These are phyloP conservation scores for Rosa hybrid DNA, from an alignment of 331 rosid species.

Conservation along the genomic window DNA sequence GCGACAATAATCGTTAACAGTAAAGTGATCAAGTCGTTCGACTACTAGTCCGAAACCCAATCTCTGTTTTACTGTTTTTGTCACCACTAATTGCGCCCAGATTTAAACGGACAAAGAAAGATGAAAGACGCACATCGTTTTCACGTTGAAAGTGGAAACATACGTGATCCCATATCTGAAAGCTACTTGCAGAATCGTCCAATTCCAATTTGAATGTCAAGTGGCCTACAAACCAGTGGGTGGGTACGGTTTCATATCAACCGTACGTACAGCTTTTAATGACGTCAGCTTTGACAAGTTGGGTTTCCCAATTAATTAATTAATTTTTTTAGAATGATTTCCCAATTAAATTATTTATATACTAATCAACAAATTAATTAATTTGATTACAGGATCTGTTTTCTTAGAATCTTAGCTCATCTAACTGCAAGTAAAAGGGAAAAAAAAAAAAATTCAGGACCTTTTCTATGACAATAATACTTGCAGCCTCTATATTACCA, in stretches of 20 bases:
- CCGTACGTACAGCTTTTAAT: neutral
- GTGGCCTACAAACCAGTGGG: neutral
- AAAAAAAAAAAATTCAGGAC: too few relatives aligned
- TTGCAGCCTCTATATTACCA: too few relatives aligned
- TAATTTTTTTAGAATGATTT: too few relatives aligned
- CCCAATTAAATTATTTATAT: too few relatives aligned
- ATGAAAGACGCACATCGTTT: neutral
- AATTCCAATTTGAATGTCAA: neutral
- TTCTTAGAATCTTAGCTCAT: too few relatives aligned
- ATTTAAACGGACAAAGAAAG: neutral
- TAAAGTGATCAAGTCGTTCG: too few relatives aligned
- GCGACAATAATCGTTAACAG: too few relatives aligned
- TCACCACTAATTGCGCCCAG: neutral
- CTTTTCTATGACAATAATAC: too few relatives aligned
- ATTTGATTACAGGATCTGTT: neutral
- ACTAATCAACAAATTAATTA: neutral
- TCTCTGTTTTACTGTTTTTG: neutral
- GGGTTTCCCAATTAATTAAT: too few relatives aligned
- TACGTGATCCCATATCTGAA: neutral
- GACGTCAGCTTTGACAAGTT: neutral
- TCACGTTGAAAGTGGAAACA: neutral
- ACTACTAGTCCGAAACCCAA: neutral
- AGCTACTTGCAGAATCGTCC: conserved; percentile 1
- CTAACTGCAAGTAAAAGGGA: too few relatives aligned
- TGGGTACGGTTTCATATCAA: neutral